Evolutionary conservation across 768 basidiomycete species (phyloP).

Genomic region (Gymnopilus junonius): DNA sequence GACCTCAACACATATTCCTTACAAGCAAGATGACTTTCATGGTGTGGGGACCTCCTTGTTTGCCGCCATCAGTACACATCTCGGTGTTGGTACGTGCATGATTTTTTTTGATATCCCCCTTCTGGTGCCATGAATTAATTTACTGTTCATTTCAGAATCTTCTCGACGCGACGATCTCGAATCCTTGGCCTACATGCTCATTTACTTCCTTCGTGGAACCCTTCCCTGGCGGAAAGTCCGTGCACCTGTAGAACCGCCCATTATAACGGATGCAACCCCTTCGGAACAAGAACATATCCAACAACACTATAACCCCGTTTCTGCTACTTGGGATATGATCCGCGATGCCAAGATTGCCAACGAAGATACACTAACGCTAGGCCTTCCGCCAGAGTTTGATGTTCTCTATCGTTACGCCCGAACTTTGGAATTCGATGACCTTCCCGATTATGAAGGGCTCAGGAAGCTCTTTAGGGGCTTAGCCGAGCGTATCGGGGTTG

Average conservation of each 20-base stretch:
- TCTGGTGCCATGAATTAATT: slow-evolving; percentile 9
- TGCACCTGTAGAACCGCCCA: slow-evolving; percentile 46
- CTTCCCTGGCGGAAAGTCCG: slow-evolving; percentile 80
- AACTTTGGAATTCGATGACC: slow-evolving; percentile 83
- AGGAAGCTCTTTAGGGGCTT: slow-evolving; percentile 71
- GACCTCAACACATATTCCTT: slow-evolving; percentile 71
- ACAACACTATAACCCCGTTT: slow-evolving; percentile 55
- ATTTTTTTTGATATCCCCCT: neutral
- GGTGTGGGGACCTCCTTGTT: slow-evolving; percentile 82
- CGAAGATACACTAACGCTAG: slow-evolving; percentile 70
- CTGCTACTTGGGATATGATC: slow-evolving; percentile 78
- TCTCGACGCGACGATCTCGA: slow-evolving; percentile 82
- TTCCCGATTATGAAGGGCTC: slow-evolving; percentile 87
- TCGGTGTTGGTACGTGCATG: slow-evolving; percentile 64
- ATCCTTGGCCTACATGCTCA: slow-evolving; percentile 81
- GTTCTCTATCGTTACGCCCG: slow-evolving; percentile 82
- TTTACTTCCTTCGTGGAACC: slow-evolving; percentile 79
- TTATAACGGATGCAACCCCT: slow-evolving; percentile 27
- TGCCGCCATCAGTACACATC: slow-evolving; percentile 74
- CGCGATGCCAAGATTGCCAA: slow-evolving; percentile 72
- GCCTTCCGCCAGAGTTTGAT: slow-evolving; percentile 82
- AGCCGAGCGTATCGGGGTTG: slow-evolving; percentile 55
- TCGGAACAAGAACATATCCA: slow-evolving; percentile 29
- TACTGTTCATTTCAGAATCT: slow-evolving; percentile 50
- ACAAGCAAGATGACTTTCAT: slow-evolving; percentile 73